Evolutionary conservation across 345 rosid genomes (phyloP).

Genomic region (Rubroshorea leprosula): DNA sequence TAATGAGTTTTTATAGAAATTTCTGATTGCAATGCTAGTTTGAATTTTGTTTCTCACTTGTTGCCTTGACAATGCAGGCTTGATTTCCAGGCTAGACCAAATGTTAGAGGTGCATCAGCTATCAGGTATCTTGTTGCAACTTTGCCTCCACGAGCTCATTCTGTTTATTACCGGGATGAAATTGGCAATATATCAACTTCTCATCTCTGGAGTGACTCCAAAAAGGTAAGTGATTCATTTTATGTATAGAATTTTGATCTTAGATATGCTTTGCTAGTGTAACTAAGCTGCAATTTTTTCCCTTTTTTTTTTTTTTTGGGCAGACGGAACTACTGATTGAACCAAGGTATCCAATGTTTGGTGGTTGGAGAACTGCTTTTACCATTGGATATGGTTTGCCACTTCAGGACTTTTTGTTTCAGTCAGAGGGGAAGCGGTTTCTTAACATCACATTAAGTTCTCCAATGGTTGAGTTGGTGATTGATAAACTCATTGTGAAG

Average conservation of each 20-base stretch:
- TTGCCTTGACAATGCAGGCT: conserved; percentile 37
- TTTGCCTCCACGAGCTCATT: conserved; percentile 92
- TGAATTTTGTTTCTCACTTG: conserved; percentile 11
- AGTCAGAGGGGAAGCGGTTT: conserved; percentile 70
- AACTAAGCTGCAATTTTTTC: conserved; percentile 16
- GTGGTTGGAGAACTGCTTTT: conserved; percentile 95
- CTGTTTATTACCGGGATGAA: conserved; percentile 88
- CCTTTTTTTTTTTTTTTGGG: conserved; percentile 22
- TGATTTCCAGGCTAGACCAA: conserved; percentile 78
- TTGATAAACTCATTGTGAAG: conserved; percentile 76
- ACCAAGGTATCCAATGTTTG: conserved; percentile 94
- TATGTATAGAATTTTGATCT: background rate
- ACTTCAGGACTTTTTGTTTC: conserved; percentile 71
- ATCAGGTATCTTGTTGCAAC: conserved; percentile 62
- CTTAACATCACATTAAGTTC: conserved; percentile 69
- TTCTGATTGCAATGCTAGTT: background rate
- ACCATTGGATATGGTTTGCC: conserved; percentile 95
- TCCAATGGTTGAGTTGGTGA: conserved; percentile 65
- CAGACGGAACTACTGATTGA: conserved; percentile 85
- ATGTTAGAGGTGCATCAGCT: conserved; percentile 65
- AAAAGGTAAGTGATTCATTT: conserved; percentile 48
- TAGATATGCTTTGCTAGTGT: background rate
- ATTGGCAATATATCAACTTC: conserved; percentile 99
- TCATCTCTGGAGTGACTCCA: conserved; percentile 65
- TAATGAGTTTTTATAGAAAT: background rate